Conservation (phyloP, 192 early-diverging fungal species). For the Backusella westeae region DNA sequence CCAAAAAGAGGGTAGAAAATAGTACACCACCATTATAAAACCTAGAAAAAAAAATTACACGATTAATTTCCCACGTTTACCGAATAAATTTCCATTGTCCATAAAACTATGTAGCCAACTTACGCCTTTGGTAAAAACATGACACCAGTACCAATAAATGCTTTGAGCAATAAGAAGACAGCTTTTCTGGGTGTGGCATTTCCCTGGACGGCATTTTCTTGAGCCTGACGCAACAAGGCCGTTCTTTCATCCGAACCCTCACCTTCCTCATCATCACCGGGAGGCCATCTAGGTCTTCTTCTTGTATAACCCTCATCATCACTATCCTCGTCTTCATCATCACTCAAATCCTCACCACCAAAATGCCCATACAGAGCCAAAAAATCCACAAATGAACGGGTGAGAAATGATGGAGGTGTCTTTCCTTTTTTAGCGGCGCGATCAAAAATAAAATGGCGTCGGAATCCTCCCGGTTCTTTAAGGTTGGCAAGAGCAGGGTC, state of each 20-base stretch:
- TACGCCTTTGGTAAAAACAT: constrained; percentile 37
- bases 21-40: constrained; percentile 63
- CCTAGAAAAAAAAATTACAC: constrained; percentile 25
- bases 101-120: neutral
- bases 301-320: constrained; percentile 3
- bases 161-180: constrained; percentile 76
- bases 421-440: constrained; percentile 71
- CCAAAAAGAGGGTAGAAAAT: constrained; percentile 50
- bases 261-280: neutral
- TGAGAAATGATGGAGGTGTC: constrained; percentile 69
- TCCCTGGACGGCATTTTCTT: constrained; percentile 24
- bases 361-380: constrained; percentile 91
- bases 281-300: neutral
- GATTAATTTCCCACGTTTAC: neutral
- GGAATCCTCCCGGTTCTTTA: constrained; percentile 83
- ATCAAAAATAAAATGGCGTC: constrained; percentile 79
- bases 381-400: constrained; percentile 91
- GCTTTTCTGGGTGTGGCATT: constrained; percentile 68
- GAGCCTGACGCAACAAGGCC: constrained; percentile 17
- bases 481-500: constrained; percentile 29
- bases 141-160: constrained; percentile 56
- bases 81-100: neutral
- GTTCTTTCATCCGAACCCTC: constrained; percentile 20
- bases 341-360: constrained; percentile 88
- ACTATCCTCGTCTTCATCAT: constrained; percentile 12